These are phyloP conservation scores for Aspergillus kassunensis DNA, from an alignment of 495 filamentous ascomycete species.

Conservation along the genomic window DNA sequence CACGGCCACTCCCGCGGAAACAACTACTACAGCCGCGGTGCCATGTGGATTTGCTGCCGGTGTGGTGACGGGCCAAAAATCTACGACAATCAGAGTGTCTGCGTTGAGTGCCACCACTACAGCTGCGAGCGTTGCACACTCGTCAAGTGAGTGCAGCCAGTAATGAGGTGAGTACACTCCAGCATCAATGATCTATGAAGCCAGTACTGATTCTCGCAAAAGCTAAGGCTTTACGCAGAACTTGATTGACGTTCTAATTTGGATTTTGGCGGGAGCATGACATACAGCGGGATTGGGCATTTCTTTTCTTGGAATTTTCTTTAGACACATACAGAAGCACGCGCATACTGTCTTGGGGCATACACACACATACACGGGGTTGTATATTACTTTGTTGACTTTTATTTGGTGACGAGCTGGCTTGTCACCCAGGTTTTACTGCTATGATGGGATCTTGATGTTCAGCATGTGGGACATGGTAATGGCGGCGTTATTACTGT, in stretches of 20 bases:
- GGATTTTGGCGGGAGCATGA: neutral
- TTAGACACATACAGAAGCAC: neutral
- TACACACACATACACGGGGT: neutral
- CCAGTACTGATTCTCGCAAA: neutral
- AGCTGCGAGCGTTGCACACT: conserved; percentile 27
- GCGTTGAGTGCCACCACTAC: conserved; percentile 31
- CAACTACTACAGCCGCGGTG: neutral
- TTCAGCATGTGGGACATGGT: conserved; percentile 2
- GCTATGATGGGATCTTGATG: neutral
- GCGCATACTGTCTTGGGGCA: neutral
- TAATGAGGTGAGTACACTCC: conserved; percentile 11
- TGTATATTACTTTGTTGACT: conserved; percentile 6
- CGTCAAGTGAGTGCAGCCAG: conserved; percentile 27
- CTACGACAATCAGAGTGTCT: conserved; percentile 30
- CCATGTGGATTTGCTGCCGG: conserved; percentile 38
- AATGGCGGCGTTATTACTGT: neutral
- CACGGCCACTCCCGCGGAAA: neutral
- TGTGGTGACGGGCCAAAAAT: conserved; percentile 42
- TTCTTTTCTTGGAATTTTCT: neutral
- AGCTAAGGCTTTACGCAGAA: neutral
- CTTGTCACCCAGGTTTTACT: neutral
- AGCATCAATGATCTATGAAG: neutral
- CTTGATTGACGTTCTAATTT: neutral
- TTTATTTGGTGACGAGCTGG: neutral
- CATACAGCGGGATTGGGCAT: neutral